phyloP scores from a whole-genome alignment of 2,329 filamentous ascomycete genomes.

The Pestalotiopsis sp. region DNA sequence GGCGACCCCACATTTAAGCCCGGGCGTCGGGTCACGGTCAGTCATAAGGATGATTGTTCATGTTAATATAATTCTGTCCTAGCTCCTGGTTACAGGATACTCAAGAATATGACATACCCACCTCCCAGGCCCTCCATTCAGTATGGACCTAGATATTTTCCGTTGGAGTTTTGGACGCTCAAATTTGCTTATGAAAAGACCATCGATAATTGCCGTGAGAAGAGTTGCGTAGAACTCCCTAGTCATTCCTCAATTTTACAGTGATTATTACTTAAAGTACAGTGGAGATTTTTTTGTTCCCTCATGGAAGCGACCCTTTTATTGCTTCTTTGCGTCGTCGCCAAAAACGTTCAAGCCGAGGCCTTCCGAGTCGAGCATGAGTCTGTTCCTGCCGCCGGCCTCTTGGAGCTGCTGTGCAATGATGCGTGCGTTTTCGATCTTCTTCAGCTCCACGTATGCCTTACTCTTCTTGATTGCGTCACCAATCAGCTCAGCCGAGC shows the following conservation, averaged over 20 bases:
- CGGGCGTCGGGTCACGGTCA: neutral
- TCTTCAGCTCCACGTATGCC: slow-evolving; percentile 94
- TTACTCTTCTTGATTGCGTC: slow-evolving; percentile 99
- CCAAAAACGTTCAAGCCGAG: slow-evolving; percentile 84
- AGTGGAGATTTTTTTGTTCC: slow-evolving; percentile 35
- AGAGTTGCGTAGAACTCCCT: slow-evolving; percentile 27
- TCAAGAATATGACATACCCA: neutral
- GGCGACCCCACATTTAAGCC: neutral
- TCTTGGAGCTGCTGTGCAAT: slow-evolving; percentile 91
- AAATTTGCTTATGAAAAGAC: neutral
- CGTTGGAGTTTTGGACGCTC: neutral
- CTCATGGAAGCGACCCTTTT: slow-evolving; percentile 12
- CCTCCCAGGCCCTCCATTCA: too few species aligned
- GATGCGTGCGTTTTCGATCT: slow-evolving; percentile 92
- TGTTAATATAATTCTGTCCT: neutral
- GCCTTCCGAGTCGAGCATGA: slow-evolving; percentile 90
- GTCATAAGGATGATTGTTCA: neutral
- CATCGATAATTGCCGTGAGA: neutral
- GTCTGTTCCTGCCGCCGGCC: slow-evolving; percentile 83
- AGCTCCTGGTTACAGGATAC: neutral
- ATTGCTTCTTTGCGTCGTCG: slow-evolving; percentile 48
- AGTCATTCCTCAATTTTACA: slow-evolving; percentile 13
- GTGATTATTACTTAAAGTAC: slow-evolving; percentile 35
- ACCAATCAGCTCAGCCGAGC: slow-evolving; percentile 95
- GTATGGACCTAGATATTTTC: too few species aligned